Evolutionary conservation across 2,329 filamentous ascomycete genomes (phyloP).

Genomic region (Paramyrothecium sp.): DNA sequence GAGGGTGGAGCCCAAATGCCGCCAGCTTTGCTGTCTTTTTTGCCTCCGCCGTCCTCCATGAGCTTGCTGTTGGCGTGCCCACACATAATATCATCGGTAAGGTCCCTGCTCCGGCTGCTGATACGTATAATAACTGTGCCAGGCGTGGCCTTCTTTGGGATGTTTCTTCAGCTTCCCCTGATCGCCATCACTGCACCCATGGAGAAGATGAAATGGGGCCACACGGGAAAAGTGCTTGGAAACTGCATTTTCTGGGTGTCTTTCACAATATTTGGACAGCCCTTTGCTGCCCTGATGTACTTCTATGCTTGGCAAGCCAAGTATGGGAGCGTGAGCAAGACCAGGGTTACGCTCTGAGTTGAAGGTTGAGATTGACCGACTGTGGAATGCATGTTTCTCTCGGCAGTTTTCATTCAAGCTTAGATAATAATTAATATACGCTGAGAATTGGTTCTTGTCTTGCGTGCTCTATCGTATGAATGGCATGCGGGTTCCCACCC

Average conservation of each 20-base stretch:
- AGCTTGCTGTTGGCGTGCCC: slow-evolving; percentile 88
- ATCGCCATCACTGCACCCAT: slow-evolving; percentile 78
- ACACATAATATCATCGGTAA: slow-evolving; percentile 89
- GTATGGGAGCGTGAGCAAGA: slow-evolving; percentile 76
- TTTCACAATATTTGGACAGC: slow-evolving; percentile 94
- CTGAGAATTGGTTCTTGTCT: too few relatives aligned
- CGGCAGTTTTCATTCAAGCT: too few relatives aligned
- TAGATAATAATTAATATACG: too few relatives aligned
- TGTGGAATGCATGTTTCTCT: too few relatives aligned
- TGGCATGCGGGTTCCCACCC: slow-evolving; percentile 77
- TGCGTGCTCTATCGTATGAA: slow-evolving; percentile 46
- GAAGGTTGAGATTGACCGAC: background rate
- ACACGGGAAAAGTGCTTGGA: slow-evolving; percentile 73
- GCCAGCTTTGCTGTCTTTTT: slow-evolving; percentile 84
- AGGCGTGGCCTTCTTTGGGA: slow-evolving; percentile 91
- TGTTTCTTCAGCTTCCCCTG: slow-evolving; percentile 89
- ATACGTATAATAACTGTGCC: slow-evolving; percentile 7
- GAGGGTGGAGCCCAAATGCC: slow-evolving; percentile 69
- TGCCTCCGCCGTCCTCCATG: slow-evolving; percentile 85
- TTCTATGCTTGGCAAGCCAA: slow-evolving; percentile 99
- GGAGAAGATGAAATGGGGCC: slow-evolving; percentile 71
- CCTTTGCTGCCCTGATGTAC: slow-evolving; percentile 86
- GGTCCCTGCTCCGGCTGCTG: slow-evolving; percentile 13
- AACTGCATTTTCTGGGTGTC: slow-evolving; percentile 97
- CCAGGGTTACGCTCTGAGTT: background rate